A percentile compares a stretch with the other conserved stretches of the same genome.
Conservation (phyloP, 352 stramenopile species). For the Phytophthora melonis region DNA sequence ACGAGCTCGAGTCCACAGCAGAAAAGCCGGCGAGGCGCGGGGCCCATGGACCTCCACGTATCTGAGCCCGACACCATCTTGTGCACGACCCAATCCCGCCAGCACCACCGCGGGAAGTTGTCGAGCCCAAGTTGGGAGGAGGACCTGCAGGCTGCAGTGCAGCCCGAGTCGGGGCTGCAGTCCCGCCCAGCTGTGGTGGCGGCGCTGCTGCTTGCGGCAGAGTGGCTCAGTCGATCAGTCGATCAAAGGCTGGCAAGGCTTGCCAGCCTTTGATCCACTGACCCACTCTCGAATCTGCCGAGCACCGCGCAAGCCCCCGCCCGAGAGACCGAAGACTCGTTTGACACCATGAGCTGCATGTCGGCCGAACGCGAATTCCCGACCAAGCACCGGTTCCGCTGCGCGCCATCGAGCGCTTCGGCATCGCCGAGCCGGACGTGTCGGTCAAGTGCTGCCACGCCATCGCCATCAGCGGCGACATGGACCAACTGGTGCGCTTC, state of each 20-base stretch:
- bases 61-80: slow-evolving; percentile 18
- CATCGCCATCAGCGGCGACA: slow-evolving; percentile 46
- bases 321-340: not conserved
- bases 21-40: slow-evolving; percentile 19
- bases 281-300: slow-evolving; percentile 25
- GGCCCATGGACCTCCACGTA: slow-evolving; percentile 36
- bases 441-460: slow-evolving; percentile 49
- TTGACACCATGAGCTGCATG: slow-evolving; percentile 30
- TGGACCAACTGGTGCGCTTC: slow-evolving; percentile 46
- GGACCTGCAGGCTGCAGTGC: no score
- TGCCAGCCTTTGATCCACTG: not conserved
- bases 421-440: slow-evolving; percentile 40
- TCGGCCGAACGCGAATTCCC: slow-evolving; percentile 14
- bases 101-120: slow-evolving; percentile 20
- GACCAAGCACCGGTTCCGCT: slow-evolving; percentile 40
- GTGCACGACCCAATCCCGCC: slow-evolving; percentile 19
- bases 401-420: slow-evolving; percentile 49
- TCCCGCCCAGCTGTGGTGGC: slow-evolving; percentile 21
- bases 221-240: no score
- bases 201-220: no score
- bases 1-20: slow-evolving; percentile 11
- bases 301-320: slow-evolving; percentile 6
- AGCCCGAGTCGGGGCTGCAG: not conserved
- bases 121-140: slow-evolving; percentile 2
- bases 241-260: not conserved